These are phyloP conservation scores for Lentinus tigrinus DNA, from an alignment of 768 basidiomycete species.

Conservation along the genomic window DNA sequence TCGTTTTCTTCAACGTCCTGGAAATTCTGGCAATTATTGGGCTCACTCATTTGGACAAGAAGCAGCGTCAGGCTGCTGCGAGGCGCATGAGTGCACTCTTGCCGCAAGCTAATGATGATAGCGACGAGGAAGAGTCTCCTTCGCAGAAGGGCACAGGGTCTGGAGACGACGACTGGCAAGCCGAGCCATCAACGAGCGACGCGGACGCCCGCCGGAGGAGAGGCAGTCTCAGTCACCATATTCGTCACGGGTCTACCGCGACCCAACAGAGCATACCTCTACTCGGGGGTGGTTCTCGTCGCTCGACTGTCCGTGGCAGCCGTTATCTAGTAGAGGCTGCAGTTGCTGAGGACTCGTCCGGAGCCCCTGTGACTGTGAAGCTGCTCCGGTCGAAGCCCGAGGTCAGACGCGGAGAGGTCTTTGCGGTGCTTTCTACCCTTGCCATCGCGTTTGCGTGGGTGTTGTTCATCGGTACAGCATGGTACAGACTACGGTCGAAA, in stretches of 20 bases:
- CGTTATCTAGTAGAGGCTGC: conserved; percentile 17
- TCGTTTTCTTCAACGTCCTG: conserved; percentile 54
- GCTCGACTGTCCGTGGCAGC: conserved; percentile 20
- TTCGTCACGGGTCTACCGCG: conserved; percentile 15
- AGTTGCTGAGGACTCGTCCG: background rate
- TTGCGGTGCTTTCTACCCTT: conserved; percentile 39
- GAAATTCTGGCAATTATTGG: conserved; percentile 53
- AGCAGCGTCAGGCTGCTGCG: conserved; percentile 33
- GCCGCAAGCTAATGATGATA: conserved; percentile 12
- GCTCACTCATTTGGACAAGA: conserved; percentile 48
- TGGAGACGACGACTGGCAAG: conserved; percentile 15
- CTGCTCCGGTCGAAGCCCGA: conserved; percentile 23
- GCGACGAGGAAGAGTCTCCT: conserved; percentile 1
- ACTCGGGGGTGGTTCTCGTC: conserved; percentile 16
- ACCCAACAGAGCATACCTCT: conserved; percentile 25
- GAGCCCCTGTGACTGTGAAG: conserved; percentile 7
- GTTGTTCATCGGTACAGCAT: conserved; percentile 63
- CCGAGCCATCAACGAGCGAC: conserved; percentile 1
- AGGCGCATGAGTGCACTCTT: conserved; percentile 16
- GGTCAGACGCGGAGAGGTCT: conserved; percentile 46
- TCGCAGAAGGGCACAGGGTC: conserved; percentile 12
- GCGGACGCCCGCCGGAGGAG: background rate
- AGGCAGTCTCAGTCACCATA: conserved; percentile 9
- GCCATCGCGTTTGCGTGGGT: conserved; percentile 58
- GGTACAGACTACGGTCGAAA: conserved; percentile 50